phyloP scores from a whole-genome alignment of 2,329 filamentous ascomycete genomes.

The Diaporthe sp. region DNA sequence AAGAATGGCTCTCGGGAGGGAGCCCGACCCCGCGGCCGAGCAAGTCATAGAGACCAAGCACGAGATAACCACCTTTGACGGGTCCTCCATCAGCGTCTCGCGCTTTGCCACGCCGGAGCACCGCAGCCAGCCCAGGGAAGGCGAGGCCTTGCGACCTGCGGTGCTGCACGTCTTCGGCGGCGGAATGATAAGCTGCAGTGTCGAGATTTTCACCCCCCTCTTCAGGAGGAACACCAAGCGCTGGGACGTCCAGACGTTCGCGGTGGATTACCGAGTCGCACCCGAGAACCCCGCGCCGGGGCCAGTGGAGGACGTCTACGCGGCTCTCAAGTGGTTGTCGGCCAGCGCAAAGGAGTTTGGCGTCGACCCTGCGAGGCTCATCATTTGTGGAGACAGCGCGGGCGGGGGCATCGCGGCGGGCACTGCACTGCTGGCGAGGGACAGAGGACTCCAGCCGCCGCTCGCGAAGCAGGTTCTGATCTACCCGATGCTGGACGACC shows the following conservation, averaged over 20 bases:
- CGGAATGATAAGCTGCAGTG: conserved; percentile 27
- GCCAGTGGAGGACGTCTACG: conserved; percentile 53
- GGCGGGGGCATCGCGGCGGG: conserved; percentile 35
- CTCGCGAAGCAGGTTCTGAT: conserved; percentile 48
- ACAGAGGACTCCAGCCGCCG: conserved; percentile 42
- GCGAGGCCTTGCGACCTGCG: background rate
- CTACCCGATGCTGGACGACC: conserved; percentile 37
- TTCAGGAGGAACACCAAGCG: background rate
- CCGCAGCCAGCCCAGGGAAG: background rate
- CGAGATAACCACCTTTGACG: conserved; percentile 33
- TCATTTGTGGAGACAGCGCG: conserved; percentile 29
- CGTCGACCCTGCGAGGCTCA: conserved; percentile 15
- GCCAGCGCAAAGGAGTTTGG: conserved; percentile 41
- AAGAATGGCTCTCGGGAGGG: background rate
- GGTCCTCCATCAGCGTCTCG: conserved; percentile 15
- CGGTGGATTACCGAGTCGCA: conserved; percentile 62
- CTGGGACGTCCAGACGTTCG: conserved; percentile 30
- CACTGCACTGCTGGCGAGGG: conserved; percentile 55
- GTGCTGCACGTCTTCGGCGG: conserved; percentile 39
- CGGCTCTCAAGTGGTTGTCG: conserved; percentile 40
- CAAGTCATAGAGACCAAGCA: conserved; percentile 24
- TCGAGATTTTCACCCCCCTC: conserved; percentile 26
- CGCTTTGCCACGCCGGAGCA: conserved; percentile 26
- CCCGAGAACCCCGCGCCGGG: conserved; percentile 60
- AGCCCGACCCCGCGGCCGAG: background rate